phyloP scores from a whole-genome alignment of 768 basidiomycete species.

The Boletus tylopilopsis region DNA sequence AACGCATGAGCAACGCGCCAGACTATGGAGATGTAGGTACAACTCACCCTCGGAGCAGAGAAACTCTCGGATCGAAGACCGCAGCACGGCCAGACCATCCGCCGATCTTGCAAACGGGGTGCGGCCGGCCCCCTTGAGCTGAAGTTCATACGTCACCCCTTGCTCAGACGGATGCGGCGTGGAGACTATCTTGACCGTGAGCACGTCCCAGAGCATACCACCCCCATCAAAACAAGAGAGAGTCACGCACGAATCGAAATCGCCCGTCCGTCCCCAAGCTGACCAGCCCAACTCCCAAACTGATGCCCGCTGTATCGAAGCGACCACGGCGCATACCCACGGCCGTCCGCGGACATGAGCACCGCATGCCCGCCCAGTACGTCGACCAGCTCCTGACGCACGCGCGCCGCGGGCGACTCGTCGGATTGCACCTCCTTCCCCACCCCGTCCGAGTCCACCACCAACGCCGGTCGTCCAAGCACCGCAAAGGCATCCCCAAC shows the following conservation, averaged over 20 bases:
- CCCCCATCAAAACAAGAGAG: neutral
- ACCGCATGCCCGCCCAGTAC: constrained; percentile 75
- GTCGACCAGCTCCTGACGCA: constrained; percentile 72
- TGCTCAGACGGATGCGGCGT: constrained; percentile 65
- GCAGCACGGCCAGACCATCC: constrained; percentile 93
- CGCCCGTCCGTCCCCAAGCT: constrained; percentile 93
- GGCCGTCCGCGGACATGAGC: constrained; percentile 46
- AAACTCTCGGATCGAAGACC: constrained; percentile 92
- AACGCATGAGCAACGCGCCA: constrained; percentile 33
- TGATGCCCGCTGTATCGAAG: constrained; percentile 90
- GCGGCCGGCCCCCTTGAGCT: constrained; percentile 91
- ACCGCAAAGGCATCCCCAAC: constrained; percentile 77
- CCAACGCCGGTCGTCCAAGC: constrained; percentile 59
- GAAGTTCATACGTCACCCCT: constrained; percentile 69
- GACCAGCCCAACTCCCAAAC: constrained; percentile 88
- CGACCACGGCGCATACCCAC: constrained; percentile 64
- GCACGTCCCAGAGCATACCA: neutral
- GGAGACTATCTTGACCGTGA: constrained; percentile 47
- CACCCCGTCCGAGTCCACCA: constrained; percentile 26
- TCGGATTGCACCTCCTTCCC: neutral
- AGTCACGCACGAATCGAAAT: constrained; percentile 66
- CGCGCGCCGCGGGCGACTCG: constrained; percentile 36
- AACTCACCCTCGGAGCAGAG: constrained; percentile 80
- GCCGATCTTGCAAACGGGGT: constrained; percentile 92
- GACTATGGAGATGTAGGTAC: neutral